These are phyloP conservation scores for Myriosclerotinia duriaeana DNA, from an alignment of 2,329 filamentous ascomycete genomes.

Conservation along the genomic window DNA sequence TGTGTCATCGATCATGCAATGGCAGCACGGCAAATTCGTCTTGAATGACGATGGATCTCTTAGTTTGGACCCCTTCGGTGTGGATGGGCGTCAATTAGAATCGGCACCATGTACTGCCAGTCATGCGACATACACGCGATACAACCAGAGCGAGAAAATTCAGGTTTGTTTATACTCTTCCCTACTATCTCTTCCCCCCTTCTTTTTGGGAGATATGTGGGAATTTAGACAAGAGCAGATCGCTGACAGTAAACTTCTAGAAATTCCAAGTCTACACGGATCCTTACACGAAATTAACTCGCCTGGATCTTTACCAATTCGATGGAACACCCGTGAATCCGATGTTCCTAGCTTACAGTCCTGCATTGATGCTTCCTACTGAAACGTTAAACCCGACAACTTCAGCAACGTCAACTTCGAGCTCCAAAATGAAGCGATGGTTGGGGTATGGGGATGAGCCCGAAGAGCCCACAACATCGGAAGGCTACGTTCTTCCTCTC, in stretches of 20 bases:
- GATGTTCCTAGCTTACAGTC: slow-evolving; percentile 62
- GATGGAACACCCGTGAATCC: slow-evolving; percentile 66
- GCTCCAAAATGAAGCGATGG: slow-evolving; percentile 42
- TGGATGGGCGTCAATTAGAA: slow-evolving; percentile 66
- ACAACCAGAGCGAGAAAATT: slow-evolving; percentile 63
- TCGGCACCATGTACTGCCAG: slow-evolving; percentile 61
- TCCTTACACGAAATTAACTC: slow-evolving; percentile 58
- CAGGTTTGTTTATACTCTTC: slow-evolving; percentile 47
- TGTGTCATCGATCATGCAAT: slow-evolving; percentile 66
- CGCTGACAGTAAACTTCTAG: slow-evolving; percentile 29
- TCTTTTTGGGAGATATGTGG: neutral
- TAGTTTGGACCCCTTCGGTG: slow-evolving; percentile 57
- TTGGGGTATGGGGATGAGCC: slow-evolving; percentile 32
- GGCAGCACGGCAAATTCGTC: slow-evolving; percentile 66
- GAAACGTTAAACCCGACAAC: slow-evolving; percentile 59
- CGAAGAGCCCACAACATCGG: slow-evolving; percentile 43
- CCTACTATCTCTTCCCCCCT: neutral
- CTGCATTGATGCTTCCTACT: slow-evolving; percentile 69
- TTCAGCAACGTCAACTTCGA: slow-evolving; percentile 42
- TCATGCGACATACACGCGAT: slow-evolving; percentile 60
- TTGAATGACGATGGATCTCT: slow-evolving; percentile 59
- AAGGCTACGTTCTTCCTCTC: slow-evolving; percentile 30
- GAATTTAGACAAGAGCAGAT: neutral
- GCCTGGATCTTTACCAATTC: slow-evolving; percentile 63
- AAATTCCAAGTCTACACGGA: slow-evolving; percentile 50